phyloP scores from a whole-genome alignment of 1,284 basidiomycete species.

The Ganoderma lucidum region DNA sequence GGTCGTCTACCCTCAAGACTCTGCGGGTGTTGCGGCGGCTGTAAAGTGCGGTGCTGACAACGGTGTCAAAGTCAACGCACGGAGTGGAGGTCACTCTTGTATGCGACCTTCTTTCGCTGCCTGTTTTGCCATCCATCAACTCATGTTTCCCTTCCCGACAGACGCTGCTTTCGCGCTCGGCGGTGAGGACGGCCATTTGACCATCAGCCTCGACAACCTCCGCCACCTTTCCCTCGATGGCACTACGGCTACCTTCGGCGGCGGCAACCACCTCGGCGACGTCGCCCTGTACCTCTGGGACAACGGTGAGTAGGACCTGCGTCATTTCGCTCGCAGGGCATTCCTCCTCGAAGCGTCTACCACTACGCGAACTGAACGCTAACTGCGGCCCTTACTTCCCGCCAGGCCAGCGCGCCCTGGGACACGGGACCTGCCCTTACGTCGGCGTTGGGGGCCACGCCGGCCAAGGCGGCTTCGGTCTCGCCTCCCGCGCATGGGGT shows the following conservation, averaged over 20 bases:
- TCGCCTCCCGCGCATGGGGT: constrained; percentile 21
- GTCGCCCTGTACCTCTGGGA: constrained; percentile 20
- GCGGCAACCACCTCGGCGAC: constrained; percentile 20
- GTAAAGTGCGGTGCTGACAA: constrained; percentile 17
- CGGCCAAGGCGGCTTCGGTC: constrained; percentile 20
- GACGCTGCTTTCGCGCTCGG: constrained; percentile 21
- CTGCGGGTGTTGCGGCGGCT: constrained; percentile 4
- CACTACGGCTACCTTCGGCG: constrained; percentile 12
- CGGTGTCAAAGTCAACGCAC: constrained; percentile 22
- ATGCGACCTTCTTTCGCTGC: neutral
- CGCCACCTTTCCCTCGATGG: constrained; percentile 16
- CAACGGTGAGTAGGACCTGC: constrained; percentile 6
- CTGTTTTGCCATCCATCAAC: neutral
- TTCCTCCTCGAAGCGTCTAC: neutral
- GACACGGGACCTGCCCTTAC: constrained; percentile 21
- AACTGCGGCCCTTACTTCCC: neutral
- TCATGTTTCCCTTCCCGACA: neutral
- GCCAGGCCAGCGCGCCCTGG: constrained; percentile 17
- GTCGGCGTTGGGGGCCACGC: constrained; percentile 21
- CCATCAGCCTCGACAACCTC: constrained; percentile 19
- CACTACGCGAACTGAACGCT: neutral
- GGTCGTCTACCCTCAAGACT: constrained; percentile 15
- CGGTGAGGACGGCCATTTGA: constrained; percentile 22
- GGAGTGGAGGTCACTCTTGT: constrained; percentile 24
- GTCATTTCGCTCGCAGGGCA: neutral